phyloP scores from a whole-genome alignment of 2,329 filamentous ascomycete genomes.

The Neurospora crassa region DNA sequence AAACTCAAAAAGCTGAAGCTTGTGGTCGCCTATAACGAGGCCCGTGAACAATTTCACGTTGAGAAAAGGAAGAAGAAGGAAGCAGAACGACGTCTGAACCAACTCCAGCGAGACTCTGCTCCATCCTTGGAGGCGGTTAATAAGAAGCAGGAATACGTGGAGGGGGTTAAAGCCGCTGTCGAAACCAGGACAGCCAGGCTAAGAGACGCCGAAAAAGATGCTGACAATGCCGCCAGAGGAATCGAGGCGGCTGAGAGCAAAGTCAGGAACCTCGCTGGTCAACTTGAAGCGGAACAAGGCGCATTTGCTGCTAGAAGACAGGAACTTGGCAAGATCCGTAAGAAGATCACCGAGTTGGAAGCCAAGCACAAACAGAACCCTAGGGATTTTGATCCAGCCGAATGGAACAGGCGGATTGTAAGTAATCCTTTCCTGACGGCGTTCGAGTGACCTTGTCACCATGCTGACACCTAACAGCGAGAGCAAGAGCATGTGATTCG shows the following conservation, averaged over 20 bases:
- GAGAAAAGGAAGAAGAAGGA: conserved; percentile 46
- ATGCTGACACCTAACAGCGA: conserved; percentile 35
- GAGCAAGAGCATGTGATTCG: conserved; percentile 48
- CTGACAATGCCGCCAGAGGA: conserved; percentile 33
- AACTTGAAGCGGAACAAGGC: conserved; percentile 42
- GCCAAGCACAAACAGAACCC: conserved; percentile 52
- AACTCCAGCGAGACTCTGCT: conserved; percentile 48
- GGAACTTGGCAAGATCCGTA: conserved; percentile 39
- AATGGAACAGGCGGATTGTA: conserved; percentile 66
- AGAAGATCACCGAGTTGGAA: conserved; percentile 53
- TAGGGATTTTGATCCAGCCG: conserved; percentile 56
- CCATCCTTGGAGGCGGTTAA: conserved; percentile 63
- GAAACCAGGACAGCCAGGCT: conserved; percentile 43
- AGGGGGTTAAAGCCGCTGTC: conserved; percentile 46
- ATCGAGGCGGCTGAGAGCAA: conserved; percentile 28
- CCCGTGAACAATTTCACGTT: conserved; percentile 23
- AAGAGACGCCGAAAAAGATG: conserved; percentile 41
- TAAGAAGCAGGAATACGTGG: conserved; percentile 58
- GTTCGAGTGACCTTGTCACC: neutral
- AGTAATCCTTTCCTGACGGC: conserved; percentile 22
- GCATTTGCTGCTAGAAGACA: conserved; percentile 39
- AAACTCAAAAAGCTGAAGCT: conserved; percentile 33
- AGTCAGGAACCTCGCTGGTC: conserved; percentile 39
- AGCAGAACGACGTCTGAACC: conserved; percentile 43
- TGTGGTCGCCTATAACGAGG: conserved; percentile 15